Percentiles rank a stretch among this genome's conserved stretches.
Conservation (phyloP, 768 basidiomycete genomes). For the Cubamyces sp. region DNA sequence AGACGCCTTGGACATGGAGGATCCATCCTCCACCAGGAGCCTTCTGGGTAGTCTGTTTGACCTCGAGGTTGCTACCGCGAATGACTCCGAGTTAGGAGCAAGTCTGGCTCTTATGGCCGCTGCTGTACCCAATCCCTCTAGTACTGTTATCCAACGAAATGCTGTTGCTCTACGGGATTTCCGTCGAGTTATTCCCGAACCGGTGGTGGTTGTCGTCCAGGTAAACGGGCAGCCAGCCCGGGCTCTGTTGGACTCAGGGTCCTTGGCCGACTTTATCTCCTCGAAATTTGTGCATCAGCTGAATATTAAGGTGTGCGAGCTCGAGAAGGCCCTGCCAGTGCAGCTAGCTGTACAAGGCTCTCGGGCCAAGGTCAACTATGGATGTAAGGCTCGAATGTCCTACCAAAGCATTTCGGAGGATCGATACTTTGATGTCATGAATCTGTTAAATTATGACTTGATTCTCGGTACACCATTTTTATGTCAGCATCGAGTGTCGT, state of each 20-base stretch:
- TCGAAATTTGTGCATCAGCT: slow-evolving; percentile 36
- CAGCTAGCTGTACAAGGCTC: slow-evolving; percentile 40
- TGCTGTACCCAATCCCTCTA: too few species aligned
- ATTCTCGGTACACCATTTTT: slow-evolving; percentile 36
- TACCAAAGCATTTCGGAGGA: not conserved
- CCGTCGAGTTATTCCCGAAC: slow-evolving; percentile 16
- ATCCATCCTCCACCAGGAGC: too few species aligned
- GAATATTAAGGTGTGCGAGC: not conserved
- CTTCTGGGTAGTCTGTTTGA: too few species aligned
- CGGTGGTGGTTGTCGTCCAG: not conserved
- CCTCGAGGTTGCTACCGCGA: too few species aligned
- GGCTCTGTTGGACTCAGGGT: slow-evolving; percentile 33
- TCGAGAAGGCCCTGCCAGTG: slow-evolving; percentile 33
- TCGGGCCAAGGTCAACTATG: slow-evolving; percentile 18
- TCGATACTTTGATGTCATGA: slow-evolving; percentile 3
- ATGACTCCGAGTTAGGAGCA: not conserved
- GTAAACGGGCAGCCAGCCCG: slow-evolving; percentile 28
- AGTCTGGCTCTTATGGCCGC: not conserved
- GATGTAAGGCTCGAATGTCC: not conserved
- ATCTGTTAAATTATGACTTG: slow-evolving; percentile 38
- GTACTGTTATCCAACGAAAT: slow-evolving; percentile 20
- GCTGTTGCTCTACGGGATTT: slow-evolving; percentile 2
- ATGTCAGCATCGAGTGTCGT: slow-evolving; percentile 20
- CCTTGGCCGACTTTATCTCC: slow-evolving; percentile 38
- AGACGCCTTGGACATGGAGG: too few species aligned